Evolutionary conservation across 2,329 filamentous ascomycete genomes (phyloP), one percentile per base, ranked within the genome.

Genomic region (Gaeumannomyces tritici): DNA sequence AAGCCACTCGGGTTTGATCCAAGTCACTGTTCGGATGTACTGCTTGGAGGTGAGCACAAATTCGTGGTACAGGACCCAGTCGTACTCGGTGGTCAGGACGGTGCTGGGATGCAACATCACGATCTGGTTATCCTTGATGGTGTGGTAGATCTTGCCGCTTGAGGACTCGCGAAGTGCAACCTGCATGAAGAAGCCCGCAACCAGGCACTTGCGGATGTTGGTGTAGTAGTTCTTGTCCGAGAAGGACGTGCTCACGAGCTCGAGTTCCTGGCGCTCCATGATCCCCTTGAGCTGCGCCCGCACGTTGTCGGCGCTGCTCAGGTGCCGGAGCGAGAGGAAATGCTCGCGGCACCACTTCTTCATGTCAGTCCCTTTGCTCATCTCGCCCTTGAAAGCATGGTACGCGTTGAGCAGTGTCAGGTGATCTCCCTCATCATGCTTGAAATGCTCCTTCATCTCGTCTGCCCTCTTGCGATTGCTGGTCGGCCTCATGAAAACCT

Each of bases 151-250:
- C 81, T 98, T 98, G 71, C 90, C 90, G 65, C 68, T 70, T 33
- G 85, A 88, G 61, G 85, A 86, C 71, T 98, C 92, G 73, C 89
- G 91, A 86, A 96, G 97, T 64, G 95, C 96, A 27, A 98, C 91
- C 74, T 99, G 95, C 95, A 99, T 99, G 82, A 99, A 99, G 83
- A 99, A 99, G 42, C 96, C 95, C 0, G 93, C 85, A 15, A 97
- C 89, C 18, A 99, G 83, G 11, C 95, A 93, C 51, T 92, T 88
- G 57, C 93, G 90, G 70, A 99, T 99, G 75, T 99, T 99, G 74
- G 87, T 91, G 77, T 98, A 99, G 80, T 99, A 99, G 72, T 96
- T 91, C 81, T 96, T 96, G 78, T 98, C 88, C 70, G 93, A 89
- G 72, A 96, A 98, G 0, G 89, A 84, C 0, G 93, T 98, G 61